These are phyloP conservation scores for Suhomyces kunorum DNA, from an alignment of 1,139 yeast species.

Conservation along the genomic window DNA sequence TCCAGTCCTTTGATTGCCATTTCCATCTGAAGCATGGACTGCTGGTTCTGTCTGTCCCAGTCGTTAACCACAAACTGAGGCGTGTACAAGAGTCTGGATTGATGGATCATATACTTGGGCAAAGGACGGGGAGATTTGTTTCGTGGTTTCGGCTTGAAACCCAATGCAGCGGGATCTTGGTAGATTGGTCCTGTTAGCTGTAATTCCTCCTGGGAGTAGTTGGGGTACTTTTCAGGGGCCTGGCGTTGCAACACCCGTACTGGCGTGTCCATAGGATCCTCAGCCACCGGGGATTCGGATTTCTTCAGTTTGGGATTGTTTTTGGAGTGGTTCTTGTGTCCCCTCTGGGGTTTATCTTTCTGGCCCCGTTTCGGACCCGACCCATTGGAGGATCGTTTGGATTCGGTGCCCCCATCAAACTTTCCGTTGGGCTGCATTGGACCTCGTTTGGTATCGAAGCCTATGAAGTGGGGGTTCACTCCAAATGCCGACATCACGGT, in stretches of 20 bases:
- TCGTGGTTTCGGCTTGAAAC: slow-evolving; percentile 24
- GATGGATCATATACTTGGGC: slow-evolving; percentile 41
- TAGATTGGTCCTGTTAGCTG: slow-evolving; percentile 32
- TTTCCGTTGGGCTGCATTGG: slow-evolving; percentile 8
- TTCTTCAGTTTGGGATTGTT: slow-evolving; percentile 5
- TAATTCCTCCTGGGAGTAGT: slow-evolving; percentile 25
- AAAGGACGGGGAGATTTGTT: slow-evolving; percentile 27
- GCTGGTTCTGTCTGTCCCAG: slow-evolving; percentile 48
- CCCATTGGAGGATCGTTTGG: slow-evolving; percentile 21
- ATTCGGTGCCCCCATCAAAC: slow-evolving; percentile 19
- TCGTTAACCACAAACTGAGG: slow-evolving; percentile 36
- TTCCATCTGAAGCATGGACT: slow-evolving; percentile 41
- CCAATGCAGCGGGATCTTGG: slow-evolving; percentile 30
- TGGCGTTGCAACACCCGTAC: slow-evolving; percentile 27
- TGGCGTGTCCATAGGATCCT: slow-evolving; percentile 22
- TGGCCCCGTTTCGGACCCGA: slow-evolving; percentile 11
- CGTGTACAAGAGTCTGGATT: slow-evolving; percentile 39
- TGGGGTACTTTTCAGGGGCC: slow-evolving; percentile 24
- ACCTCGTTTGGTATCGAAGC: slow-evolving; percentile 6
- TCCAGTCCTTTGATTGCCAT: slow-evolving; percentile 34
- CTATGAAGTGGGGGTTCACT: slow-evolving; percentile 10
- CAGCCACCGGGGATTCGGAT: slow-evolving; percentile 9
- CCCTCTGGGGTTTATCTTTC: slow-evolving; percentile 2
- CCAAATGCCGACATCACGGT: slow-evolving; percentile 14
- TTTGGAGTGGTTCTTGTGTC: slow-evolving; percentile 1